Evolutionary conservation across 179 eudicot species (phyloP).

Genomic region (Silene vulgaris): DNA sequence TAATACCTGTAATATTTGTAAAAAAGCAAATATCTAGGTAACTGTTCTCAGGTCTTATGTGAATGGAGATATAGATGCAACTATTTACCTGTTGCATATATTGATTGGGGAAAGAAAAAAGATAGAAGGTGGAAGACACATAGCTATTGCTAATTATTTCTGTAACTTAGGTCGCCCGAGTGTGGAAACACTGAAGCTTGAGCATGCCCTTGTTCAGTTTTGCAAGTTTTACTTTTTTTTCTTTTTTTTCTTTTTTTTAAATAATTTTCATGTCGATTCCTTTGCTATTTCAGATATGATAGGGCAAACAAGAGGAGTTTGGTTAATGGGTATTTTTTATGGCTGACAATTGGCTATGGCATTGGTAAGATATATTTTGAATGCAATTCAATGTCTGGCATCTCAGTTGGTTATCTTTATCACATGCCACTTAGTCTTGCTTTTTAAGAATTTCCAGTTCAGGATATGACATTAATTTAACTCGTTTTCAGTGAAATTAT

Average conservation of each 20-base stretch:
- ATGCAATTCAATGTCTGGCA: background rate
- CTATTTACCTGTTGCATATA: background rate
- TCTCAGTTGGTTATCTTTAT: background rate
- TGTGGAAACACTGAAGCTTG: conserved; percentile 13
- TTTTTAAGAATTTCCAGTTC: background rate
- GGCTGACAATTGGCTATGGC: conserved; percentile 70
- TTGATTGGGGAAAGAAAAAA: background rate
- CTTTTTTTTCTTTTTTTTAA: background rate
- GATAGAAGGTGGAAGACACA: background rate
- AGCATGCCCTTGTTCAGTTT: background rate
- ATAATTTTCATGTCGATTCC: background rate
- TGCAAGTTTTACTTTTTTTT: background rate
- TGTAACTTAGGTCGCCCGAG: background rate
- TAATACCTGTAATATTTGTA: background rate
- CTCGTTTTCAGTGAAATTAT: background rate
- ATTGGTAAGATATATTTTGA: conserved; percentile 45
- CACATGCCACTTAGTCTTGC: conserved; percentile 4
- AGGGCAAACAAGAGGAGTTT: conserved; percentile 54
- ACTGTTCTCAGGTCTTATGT: background rate
- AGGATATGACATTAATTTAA: background rate
- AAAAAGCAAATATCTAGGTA: background rate
- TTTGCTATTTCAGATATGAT: conserved; percentile 59
- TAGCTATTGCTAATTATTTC: background rate
- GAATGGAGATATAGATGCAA: background rate
- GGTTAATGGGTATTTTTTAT: conserved; percentile 71